A percentile compares a stretch with the other conserved stretches of the same genome.
phyloP scores from a whole-genome alignment of 306 rosid genomes.

The Gleditsia sinensis region DNA sequence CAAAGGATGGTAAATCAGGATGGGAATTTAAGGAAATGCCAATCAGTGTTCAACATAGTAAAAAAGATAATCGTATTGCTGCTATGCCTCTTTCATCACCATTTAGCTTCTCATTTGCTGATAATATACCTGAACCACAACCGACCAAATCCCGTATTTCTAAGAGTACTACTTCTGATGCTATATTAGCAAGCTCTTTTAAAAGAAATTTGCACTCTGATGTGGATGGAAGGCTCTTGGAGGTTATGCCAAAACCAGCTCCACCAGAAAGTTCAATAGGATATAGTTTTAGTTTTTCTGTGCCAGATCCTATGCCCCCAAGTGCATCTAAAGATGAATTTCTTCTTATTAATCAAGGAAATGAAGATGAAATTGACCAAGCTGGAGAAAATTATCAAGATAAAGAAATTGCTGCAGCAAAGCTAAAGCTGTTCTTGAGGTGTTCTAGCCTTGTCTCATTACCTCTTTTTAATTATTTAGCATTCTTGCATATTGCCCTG shows the following conservation, averaged over 20 bases:
- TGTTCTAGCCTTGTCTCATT: slow-evolving; percentile 38
- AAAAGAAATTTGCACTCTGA: slow-evolving; percentile 41
- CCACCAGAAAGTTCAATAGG: slow-evolving; percentile 40
- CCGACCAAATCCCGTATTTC: slow-evolving; percentile 40
- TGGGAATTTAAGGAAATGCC: slow-evolving; percentile 42
- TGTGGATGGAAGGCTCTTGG: slow-evolving; percentile 44
- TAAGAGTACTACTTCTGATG: slow-evolving; percentile 42
- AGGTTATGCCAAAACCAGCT: slow-evolving; percentile 49
- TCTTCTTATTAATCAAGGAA: slow-evolving; percentile 41
- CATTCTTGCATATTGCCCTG: slow-evolving; percentile 10
- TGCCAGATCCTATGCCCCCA: slow-evolving; percentile 40
- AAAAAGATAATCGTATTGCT: slow-evolving; percentile 36
- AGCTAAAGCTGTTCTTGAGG: slow-evolving; percentile 85
- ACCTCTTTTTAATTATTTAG: slow-evolving; percentile 15
- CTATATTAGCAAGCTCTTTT: slow-evolving; percentile 39
- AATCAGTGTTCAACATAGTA: slow-evolving; percentile 34
- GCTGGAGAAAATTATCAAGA: slow-evolving; percentile 40
- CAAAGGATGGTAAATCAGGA: slow-evolving; percentile 46
- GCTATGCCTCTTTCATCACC: slow-evolving; percentile 38
- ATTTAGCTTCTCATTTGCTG: slow-evolving; percentile 43
- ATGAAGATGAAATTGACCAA: slow-evolving; percentile 46
- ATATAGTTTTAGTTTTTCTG: slow-evolving; percentile 31
- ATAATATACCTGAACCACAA: slow-evolving; percentile 42
- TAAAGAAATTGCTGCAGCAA: slow-evolving; percentile 76
- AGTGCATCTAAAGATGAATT: slow-evolving; percentile 46